Evolutionary conservation across 2,329 filamentous ascomycete genomes (phyloP), one percentile per base, ranked within the genome.

Genomic region (Aspergillus arachidicola): DNA sequence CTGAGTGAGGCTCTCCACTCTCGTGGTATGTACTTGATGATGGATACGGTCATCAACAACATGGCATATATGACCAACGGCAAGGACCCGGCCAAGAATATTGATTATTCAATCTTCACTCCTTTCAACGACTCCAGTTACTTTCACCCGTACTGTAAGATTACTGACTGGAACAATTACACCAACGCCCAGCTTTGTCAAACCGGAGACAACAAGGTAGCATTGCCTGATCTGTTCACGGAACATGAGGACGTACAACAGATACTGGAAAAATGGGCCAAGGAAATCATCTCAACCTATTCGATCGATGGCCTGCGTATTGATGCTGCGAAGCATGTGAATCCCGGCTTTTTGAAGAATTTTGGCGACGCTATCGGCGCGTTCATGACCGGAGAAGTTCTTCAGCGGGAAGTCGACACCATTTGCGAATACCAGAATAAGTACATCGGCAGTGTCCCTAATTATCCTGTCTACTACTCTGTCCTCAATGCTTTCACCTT

Each of bases 241-340:
- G 80, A 83, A 50, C 76, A 80, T 57, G 60, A 70, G 0, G 72
- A 72, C 5, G 79, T 83, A 3, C 72, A 72, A 48, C 67, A 77
- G 4, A 74, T 76, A 59, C 73, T 81, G 66, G 69, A 77, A 26
- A 59, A 78, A 5, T 82, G 81, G 80, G 78, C 81, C 19, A 66
- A 69, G 2, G 68, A 71, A 9, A 69, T 81, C 41, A 76, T 83
- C 45, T 60, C 72, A 4, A 79, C 79, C 23, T 84, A 84, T 65
- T 78, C 71, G 6, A 67, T 82, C 53, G 84, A 86, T 68, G 84
- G 83, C 4, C 72, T 85, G 10, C 81, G 83, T 34, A 74, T 85
- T 34, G 83, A 85, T 68, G 82, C 81, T 41, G 78, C 79, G 9
- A 80, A 82, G 66, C 77, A 85, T 62, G 78, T 84, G 51, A 72